Percentiles rank a stretch among this genome's conserved stretches.
Evolutionary conservation across 441 rosid genomes (phyloP).

Genomic region (Viola pubescens): DNA sequence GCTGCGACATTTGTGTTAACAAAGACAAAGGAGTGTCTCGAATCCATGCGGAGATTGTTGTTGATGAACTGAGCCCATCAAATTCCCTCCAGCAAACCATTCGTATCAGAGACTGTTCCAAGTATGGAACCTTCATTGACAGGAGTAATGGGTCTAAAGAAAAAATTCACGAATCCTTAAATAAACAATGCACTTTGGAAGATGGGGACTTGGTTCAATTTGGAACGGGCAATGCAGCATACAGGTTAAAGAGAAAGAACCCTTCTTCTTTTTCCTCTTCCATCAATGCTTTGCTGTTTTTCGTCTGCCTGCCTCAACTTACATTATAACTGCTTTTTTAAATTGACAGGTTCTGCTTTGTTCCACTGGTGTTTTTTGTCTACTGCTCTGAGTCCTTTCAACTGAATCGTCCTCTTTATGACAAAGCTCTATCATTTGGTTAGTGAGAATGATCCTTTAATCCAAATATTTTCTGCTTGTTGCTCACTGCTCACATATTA

Average conservation of each 20-base stretch:
- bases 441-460: conserved; percentile 25
- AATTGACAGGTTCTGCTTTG: conserved; percentile 52
- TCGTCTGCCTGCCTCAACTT: not conserved
- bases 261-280: not conserved
- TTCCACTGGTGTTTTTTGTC: conserved; percentile 48
- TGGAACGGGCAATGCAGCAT: conserved; percentile 79
- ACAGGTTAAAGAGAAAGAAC: conserved; percentile 37
- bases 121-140: conserved; percentile 76
- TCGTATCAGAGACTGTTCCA: conserved; percentile 69
- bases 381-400: conserved; percentile 36
- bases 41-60: conserved; percentile 64
- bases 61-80: conserved; percentile 38
- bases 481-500: not conserved
- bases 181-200: conserved; percentile 46
- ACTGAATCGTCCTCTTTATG: conserved; percentile 33
- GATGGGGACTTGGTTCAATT: conserved; percentile 71
- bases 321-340: conserved; percentile 10
- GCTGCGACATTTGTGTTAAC: conserved; percentile 70
- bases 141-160: conserved; percentile 33
- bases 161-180: conserved; percentile 60
- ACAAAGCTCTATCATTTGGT: conserved; percentile 67
- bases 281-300: not conserved
- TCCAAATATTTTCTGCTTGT: not conserved
- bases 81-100: conserved; percentile 20
- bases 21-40: conserved; percentile 91